These are phyloP conservation scores for Suhomyces kilbournensis DNA, from an alignment of 805 yeast species.

Conservation along the genomic window DNA sequence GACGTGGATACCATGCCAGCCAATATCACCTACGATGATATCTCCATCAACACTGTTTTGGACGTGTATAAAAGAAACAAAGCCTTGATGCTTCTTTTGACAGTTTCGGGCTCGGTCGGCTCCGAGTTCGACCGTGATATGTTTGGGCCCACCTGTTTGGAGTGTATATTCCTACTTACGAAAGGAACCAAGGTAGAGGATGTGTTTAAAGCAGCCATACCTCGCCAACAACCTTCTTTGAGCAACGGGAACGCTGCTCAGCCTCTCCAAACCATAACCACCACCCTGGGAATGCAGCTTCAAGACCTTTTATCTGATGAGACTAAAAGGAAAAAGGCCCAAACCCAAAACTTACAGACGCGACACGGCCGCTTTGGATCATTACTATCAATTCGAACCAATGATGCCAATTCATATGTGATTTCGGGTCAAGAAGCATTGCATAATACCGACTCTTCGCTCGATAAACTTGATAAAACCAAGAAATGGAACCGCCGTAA, in stretches of 20 bases:
- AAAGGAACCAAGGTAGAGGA: slow-evolving; percentile 37
- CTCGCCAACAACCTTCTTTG: background rate
- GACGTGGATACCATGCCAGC: slow-evolving; percentile 48
- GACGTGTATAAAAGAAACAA: slow-evolving; percentile 61
- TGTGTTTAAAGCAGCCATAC: background rate
- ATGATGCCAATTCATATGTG: slow-evolving; percentile 59
- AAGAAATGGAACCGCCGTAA: slow-evolving; percentile 60
- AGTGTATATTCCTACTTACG: slow-evolving; percentile 61
- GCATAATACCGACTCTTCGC: slow-evolving; percentile 46
- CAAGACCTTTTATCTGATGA: slow-evolving; percentile 60
- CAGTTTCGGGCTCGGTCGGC: slow-evolving; percentile 64
- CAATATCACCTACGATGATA: slow-evolving; percentile 61
- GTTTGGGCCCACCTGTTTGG: slow-evolving; percentile 63
- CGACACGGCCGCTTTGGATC: slow-evolving; percentile 94
- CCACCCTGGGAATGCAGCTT: slow-evolving; percentile 41
- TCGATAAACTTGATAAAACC: slow-evolving; percentile 62
- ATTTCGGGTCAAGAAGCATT: slow-evolving; percentile 70
- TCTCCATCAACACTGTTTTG: slow-evolving; percentile 59
- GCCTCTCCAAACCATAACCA: slow-evolving; percentile 17
- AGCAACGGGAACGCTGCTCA: slow-evolving; percentile 4
- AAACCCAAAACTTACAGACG: slow-evolving; percentile 53
- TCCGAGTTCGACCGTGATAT: slow-evolving; percentile 58
- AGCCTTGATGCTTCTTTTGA: slow-evolving; percentile 69
- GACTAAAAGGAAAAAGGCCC: slow-evolving; percentile 45
- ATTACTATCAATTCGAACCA: slow-evolving; percentile 65